Base-by-base conservation (phyloP, 116 monocot genomes). In the Trichopus zeylanicus region DNA sequence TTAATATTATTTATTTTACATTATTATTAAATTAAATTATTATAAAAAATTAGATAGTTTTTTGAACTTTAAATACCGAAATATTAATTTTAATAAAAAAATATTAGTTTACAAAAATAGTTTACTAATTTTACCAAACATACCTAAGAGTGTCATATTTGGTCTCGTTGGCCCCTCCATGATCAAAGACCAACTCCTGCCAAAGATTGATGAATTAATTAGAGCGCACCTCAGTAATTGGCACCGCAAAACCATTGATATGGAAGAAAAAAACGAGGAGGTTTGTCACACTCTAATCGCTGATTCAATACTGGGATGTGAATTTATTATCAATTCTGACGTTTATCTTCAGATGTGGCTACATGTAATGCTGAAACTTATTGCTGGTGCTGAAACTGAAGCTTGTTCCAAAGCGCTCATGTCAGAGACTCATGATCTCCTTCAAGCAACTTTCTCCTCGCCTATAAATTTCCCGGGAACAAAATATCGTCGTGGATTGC, bases 281-380 rank as follows among this genome's bases (percentile, higher is more conserved):
- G 98, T 92, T n/a, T 58, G n/a, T n/a, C n/a, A n/a, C n/a, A n/a
- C n/a, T n/a, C n/a, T n/a, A n/a, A n/a, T n/a, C n/a, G n/a, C n/a
- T n/a, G n/a, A n/a, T n/a, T n/a, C n/a, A n/a, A n/a, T n/a, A n/a
- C n/a, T n/a, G n/a, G n/a, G n/a, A n/a, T n/a, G n/a, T n/a, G n/a
- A n/a, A n/a, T n/a, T n/a, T n/a, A n/a, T n/a, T n/a, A n/a, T n/a
- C n/a, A n/a, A n/a, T n/a, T n/a, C n/a, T n/a, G n/a, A n/a, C n/a
- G n/a, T n/a, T n/a, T n/a, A n/a, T 11, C 12, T 53, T 53, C 85
- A 98, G 98, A 88, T 98, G 85, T 85, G 92, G n/a, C 73, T 98
- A 21, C 47, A 78, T 6, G 82, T 83, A 16, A 61, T 80, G 13
- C 71, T 91, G 63, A 98, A 88, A 31, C 84, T 77, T 49, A 82